Evolutionary conservation across 768 basidiomycete species (phyloP), one percentile per base, ranked within the genome.

Genomic region (Termitomyces bulborhizus): DNA sequence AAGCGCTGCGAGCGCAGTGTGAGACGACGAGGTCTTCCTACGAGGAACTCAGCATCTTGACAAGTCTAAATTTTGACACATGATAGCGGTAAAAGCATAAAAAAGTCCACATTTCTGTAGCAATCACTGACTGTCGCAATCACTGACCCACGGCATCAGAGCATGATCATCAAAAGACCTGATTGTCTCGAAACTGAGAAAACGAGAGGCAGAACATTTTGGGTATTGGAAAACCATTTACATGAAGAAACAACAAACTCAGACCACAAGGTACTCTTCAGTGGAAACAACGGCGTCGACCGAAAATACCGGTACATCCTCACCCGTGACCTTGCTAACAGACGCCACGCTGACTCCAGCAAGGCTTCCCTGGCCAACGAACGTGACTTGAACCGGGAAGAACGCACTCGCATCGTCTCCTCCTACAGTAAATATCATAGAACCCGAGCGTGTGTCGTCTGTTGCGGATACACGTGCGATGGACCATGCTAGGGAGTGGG

Each of bases 311-410:
- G 70, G 65, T 6, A 67, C 67, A 1, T 69, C 72, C 31, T 70
- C 76, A 6, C 73, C 76, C 8, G 73, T 71, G 21, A 84, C 71
- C 49, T 76, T 78, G n/a, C 75, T 79, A 37, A 88, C 84, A 31
- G 68, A 72, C 3, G 69, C 76, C 15, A 95, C 81, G 29, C 75
- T 78, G 39, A 97, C 76, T 21, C 93, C 91, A 0, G 88, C 86
- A 58, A 96, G 69, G 63, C 87, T 90, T 7, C 90, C 90, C 61
- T 88, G 80, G 0, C 84, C 88, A 48, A 87, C 83, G 65, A 98
- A 98, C 1, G 77, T 71, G 1, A 96, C 86, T 36, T 79, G 77
- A 47, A 99, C 92, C 2, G 96, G 95, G 90, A 98, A 99, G 76
- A 97, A 96, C 9, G 80, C 81, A 3, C 82, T 84, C 0, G 77